Percentiles rank a stretch among this genome's conserved stretches.
Evolutionary conservation across 352 stramenopile genomes (phyloP).

Genomic region (Plasmopara viticola): DNA sequence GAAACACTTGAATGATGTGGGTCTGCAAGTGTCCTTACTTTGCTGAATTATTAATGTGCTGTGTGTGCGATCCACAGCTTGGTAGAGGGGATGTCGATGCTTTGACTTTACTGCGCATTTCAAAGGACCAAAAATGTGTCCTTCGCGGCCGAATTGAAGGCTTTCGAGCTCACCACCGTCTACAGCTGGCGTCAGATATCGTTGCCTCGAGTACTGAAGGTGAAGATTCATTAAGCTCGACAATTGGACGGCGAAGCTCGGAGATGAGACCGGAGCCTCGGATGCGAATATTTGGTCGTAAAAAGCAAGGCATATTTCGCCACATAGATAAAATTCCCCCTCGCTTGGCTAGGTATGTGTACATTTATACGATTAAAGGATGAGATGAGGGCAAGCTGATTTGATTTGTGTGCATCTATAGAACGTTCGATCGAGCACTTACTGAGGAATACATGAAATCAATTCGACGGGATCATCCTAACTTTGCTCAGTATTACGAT

Average conservation of each 20-base stretch:
- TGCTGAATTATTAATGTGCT: neutral
- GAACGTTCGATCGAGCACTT: conserved; percentile 64
- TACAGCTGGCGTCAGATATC: conserved; percentile 74
- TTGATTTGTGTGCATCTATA: conserved; percentile 14
- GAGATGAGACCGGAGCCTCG: conserved; percentile 47
- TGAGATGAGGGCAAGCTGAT: conserved; percentile 2
- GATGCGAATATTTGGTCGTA: conserved; percentile 49
- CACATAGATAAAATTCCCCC: conserved; percentile 48
- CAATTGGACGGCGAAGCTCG: conserved; percentile 27
- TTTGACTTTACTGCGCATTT: conserved; percentile 39
- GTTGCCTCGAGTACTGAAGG: conserved; percentile 59
- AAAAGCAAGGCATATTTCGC: conserved; percentile 59
- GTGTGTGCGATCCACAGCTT: conserved; percentile 31
- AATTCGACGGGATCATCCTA: conserved; percentile 53
- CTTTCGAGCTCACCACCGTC: conserved; percentile 74
- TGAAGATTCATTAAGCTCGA: conserved; percentile 30
- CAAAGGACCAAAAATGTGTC: conserved; percentile 59
- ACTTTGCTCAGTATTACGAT: conserved; percentile 57
- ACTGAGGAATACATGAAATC: conserved; percentile 51
- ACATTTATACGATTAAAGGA: neutral
- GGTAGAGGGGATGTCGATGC: conserved; percentile 45
- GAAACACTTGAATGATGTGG: conserved; percentile 74
- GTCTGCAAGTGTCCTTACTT: neutral
- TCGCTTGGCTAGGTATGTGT: conserved; percentile 37
- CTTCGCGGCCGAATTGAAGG: conserved; percentile 70